Evolutionary conservation across 768 basidiomycete species (phyloP), one percentile per base, ranked within the genome.

Genomic region (Baorangia bicolor): DNA sequence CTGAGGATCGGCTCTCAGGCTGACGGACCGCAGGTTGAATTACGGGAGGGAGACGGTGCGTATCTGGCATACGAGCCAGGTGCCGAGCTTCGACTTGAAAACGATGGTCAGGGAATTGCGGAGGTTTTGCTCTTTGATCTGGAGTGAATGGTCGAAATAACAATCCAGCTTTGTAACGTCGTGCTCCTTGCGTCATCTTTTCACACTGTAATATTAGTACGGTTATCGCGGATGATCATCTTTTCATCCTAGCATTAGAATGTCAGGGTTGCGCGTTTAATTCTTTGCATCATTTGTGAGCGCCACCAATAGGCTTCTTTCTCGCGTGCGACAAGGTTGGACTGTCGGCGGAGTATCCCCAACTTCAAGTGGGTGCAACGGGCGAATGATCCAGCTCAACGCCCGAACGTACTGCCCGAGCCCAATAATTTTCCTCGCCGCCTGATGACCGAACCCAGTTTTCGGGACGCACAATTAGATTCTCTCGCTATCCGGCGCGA

Each of bases 31-130:
- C 72, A 81, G 54, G 55, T 84, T 4, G 83, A 80, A 37, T 70
- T 96, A 50, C 81, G 81, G 31, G 95, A 98, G 63, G 95, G 95
- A 0, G 95, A 98, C 65, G 94, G 92, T 0, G 85, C 86, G 13
- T 98, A 94, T 70, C 69, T 96, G 42, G 63, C 73, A 43, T 77
- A 81, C 1, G 81, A 75, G 2, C 70, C 59, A 25, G 60, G 60
- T 1, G 58, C 61, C 0, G 63, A 70, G 25, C 57, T 81, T 39
- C 64, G 72, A 31, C 75, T 87, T 3, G 79, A 81, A 69, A 95
- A 92, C 61, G 75, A 79, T 5, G 90, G 92, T 0, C 81, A 83
- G 50, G 73, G 68, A 25, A 77, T 78, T 13, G 89, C 85, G 0
- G 94, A 96, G 73, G 77, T 93, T 20, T 68, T 95, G 48, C 67